These are phyloP conservation scores for Trametes cinnabarina DNA, from an alignment of 768 basidiomycete genomes.

Conservation along the genomic window DNA sequence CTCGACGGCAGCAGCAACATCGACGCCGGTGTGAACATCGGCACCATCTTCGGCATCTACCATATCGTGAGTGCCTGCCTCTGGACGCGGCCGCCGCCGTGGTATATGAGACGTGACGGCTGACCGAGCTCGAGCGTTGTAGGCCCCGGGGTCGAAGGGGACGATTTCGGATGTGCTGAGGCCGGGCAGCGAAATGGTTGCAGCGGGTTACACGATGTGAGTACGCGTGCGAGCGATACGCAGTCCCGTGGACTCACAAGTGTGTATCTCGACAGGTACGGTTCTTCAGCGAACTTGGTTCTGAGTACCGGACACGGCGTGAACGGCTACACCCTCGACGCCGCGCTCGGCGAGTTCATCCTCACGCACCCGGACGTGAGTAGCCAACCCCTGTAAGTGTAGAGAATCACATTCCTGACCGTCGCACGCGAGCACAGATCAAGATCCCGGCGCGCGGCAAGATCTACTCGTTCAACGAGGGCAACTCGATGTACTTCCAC, in stretches of 20 bases:
- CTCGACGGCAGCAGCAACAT: conserved; percentile 96
- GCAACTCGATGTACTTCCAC: conserved; percentile 94
- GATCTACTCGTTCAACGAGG: conserved; percentile 99
- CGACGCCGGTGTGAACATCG: conserved; percentile 97
- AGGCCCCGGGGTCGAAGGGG: conserved; percentile 80
- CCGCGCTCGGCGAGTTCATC: conserved; percentile 95
- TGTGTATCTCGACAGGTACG: conserved; percentile 52
- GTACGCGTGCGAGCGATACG: conserved; percentile 23
- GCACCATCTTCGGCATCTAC: conserved; percentile 97
- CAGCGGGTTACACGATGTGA: conserved; percentile 95
- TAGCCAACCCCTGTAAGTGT: no score
- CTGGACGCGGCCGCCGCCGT: background rate
- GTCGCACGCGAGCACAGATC: no score
- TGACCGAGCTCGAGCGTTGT: background rate
- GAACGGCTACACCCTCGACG: conserved; percentile 97
- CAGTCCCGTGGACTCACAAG: background rate
- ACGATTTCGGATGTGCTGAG: conserved; percentile 83
- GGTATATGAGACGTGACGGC: background rate
- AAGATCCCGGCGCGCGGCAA: conserved; percentile 92
- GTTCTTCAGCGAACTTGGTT: conserved; percentile 95
- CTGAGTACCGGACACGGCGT: conserved; percentile 94
- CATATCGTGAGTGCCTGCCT: conserved; percentile 65
- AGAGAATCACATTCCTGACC: no score
- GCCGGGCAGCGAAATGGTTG: conserved; percentile 96
- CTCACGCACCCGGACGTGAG: conserved; percentile 92